These are phyloP conservation scores for Amauroascus verrucosus DNA, from an alignment of 2,329 filamentous ascomycete species.

Conservation along the genomic window DNA sequence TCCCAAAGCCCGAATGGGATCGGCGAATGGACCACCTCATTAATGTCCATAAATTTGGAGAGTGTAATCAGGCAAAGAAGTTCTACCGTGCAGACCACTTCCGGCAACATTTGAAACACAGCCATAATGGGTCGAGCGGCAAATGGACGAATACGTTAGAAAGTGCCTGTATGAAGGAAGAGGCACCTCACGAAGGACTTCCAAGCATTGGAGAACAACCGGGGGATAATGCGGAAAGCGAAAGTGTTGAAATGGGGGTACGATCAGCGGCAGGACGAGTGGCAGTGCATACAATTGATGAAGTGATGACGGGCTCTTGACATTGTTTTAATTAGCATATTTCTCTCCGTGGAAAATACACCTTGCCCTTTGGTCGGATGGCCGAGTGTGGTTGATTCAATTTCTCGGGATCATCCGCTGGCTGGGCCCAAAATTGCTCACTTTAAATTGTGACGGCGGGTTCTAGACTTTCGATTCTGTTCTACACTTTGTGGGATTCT, in stretches of 20 bases:
- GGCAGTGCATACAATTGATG: conserved; percentile 6
- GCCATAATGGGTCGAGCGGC: conserved; percentile 86
- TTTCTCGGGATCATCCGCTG: background rate
- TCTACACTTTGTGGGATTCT: background rate
- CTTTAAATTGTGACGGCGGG: conserved; percentile 1
- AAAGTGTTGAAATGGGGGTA: background rate
- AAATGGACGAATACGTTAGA: conserved; percentile 99
- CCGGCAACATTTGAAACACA: conserved; percentile 95
- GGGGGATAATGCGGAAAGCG: conserved; percentile 9
- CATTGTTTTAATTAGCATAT: background rate
- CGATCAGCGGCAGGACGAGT: background rate
- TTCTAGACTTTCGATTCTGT: background rate
- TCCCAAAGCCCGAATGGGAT: conserved; percentile 75
- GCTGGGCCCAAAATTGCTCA: background rate
- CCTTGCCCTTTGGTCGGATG: background rate
- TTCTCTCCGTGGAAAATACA: background rate
- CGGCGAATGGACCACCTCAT: conserved; percentile 76
- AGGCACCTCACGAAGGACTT: conserved; percentile 36
- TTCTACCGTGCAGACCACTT: conserved; percentile 98
- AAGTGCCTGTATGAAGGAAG: conserved; percentile 91
- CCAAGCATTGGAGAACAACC: conserved; percentile 21
- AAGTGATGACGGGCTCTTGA: conserved; percentile 12
- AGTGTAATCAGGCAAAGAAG: conserved; percentile 97
- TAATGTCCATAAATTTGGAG: conserved; percentile 87
- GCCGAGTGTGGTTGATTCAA: background rate